Percentiles rank a stretch among this genome's conserved stretches.
Evolutionary conservation across 2,329 filamentous ascomycete species (phyloP).

Genomic region (Ceratocystis variospora): DNA sequence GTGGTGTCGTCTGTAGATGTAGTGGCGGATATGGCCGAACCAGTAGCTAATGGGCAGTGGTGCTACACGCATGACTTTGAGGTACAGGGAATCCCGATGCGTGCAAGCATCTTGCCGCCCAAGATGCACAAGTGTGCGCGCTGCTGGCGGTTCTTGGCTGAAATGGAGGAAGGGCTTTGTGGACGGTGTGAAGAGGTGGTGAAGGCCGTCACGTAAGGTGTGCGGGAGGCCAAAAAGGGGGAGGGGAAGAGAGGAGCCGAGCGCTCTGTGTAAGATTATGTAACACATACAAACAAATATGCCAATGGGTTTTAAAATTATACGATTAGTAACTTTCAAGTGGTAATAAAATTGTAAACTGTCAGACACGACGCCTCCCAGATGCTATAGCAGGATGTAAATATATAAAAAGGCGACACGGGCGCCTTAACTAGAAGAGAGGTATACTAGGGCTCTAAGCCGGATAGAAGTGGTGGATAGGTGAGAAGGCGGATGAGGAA

Average conservation of each 20-base stretch:
- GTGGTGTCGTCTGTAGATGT: slow-evolving; percentile 53
- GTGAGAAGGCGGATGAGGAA: not conserved
- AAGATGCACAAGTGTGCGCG: slow-evolving; percentile 58
- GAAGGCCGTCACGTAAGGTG: not conserved
- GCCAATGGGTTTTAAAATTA: not conserved
- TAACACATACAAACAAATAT: not conserved
- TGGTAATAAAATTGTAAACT: not conserved
- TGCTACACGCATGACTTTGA: slow-evolving; percentile 32
- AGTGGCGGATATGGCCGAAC: slow-evolving; percentile 25
- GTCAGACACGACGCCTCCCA: not conserved
- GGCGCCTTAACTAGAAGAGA: not conserved
- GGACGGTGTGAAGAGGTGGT: slow-evolving; percentile 57
- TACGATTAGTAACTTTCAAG: not conserved
- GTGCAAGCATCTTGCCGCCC: slow-evolving; percentile 37
- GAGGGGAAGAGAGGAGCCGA: not conserved
- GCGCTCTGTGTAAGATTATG: slow-evolving; percentile 8
- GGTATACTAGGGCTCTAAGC: not conserved
- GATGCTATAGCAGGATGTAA: not conserved
- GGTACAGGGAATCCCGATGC: slow-evolving; percentile 28
- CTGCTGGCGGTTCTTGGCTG: slow-evolving; percentile 79
- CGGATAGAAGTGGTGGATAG: not conserved
- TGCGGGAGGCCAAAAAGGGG: not conserved
- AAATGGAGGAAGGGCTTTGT: slow-evolving; percentile 54
- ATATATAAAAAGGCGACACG: not conserved
- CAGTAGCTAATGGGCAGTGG: slow-evolving; percentile 26